Evolutionary conservation across 1,139 yeast species (phyloP), one percentile per base, ranked within the genome.

Genomic region (Yamadazyma siamensis): DNA sequence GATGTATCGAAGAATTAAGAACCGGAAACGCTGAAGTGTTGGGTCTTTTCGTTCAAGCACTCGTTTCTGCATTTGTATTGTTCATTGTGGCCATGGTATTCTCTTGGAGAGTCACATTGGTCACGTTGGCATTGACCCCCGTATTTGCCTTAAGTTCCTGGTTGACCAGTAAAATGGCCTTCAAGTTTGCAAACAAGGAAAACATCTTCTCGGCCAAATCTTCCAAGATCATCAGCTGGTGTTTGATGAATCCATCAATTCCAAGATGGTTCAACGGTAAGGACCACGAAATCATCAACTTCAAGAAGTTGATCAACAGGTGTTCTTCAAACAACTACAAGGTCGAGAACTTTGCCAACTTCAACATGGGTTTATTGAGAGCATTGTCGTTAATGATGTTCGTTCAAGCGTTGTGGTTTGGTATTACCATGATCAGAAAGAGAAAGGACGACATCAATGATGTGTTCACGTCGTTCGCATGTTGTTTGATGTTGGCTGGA

Each of bases 341-440:
- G 25, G 56, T 77, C 29, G 65, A 78, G 10, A 49, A 73, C 12
- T 71, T 66, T 6, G 60, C 76, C 10, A 64, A 81, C 9, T 53
- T 76, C 0, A 89, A 87, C 47, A 57, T 73, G 15, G 81, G 85
- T 0, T 33, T 73, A 0, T 54, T 82, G 32, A 74, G 80, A 43
- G 60, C 75, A 12, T 43, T 88, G 6, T 67, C 81, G 0, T 61
- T 86, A 22, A 50, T 78, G 48, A 80, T 87, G 78, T 88, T 89
- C 62, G 85, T 88, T 2, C 96, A 87, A 52, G 95, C 94, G 0
- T 85, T 89, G 46, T 88, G 94, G 84, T 89, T 80, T 56, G 98
- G 97, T 3, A 73, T 80, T 22, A 61, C 66, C 29, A 70, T 85
- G 65, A 80, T 87, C 4, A 56, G 59, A 25, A 52, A 57, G 4